Evolutionary conservation across 345 rosid genomes (phyloP), one percentile per base, ranked within the genome.

Genomic region (Linum tenue): DNA sequence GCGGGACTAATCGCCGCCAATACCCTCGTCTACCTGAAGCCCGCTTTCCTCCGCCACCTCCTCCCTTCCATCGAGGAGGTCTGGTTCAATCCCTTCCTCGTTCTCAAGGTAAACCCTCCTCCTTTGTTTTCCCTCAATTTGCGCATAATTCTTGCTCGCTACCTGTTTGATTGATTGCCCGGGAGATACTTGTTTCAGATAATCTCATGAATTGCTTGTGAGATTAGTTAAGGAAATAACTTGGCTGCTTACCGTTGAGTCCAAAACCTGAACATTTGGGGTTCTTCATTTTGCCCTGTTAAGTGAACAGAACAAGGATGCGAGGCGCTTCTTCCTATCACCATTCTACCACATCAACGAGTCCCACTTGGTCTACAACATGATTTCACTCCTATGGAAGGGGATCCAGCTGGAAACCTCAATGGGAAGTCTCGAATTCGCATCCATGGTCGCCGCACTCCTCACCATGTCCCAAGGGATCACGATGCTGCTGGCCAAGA

Each of bases 331-430:
- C 73, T 83, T 90, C 67, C 69, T 94, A 66, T 94, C 99, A 1
- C 73, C 96, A 44, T 88, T 94, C 66, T 94, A 90, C 81, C 99
- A 94, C 72, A 69, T 81, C 3, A 81, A 84, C 31, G 99, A 94
- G 64, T 75, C 96, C 48, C 99, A 94, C 79, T 72, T 94, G 53
- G 79, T 84, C 37, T 94, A 83, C 84, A 94, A 94, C 78, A 90
- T 94, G 99, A 81, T 81, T 70, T 90, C 99, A 0, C 86, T 94
- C 44, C 74, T 94, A 55, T 94, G 99, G 99, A 94, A 94, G 81
- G 99, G 99, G 56, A 70, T 83, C 50, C 92, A 80, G 64, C 75
- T 94, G 70, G 99, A 94, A 80, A 81, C 85, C 9, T 78, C 89
- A 3, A 82, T 90, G 97, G 99, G 97, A 73, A 94, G 96, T 71